Evolutionary conservation across 768 basidiomycete species (phyloP).

Genomic region (Hygrocybe coccinea): DNA sequence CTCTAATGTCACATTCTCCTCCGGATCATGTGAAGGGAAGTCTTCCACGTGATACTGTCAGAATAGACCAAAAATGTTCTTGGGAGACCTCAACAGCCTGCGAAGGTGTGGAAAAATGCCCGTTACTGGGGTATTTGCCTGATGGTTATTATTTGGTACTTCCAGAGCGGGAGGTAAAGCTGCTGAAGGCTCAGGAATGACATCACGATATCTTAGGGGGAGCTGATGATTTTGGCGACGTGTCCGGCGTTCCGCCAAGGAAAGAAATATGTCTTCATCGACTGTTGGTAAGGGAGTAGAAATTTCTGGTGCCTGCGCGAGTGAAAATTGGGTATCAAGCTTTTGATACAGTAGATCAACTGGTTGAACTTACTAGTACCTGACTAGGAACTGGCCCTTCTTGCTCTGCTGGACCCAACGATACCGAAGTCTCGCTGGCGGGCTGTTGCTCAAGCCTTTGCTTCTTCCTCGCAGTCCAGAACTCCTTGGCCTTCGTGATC

Average conservation of each 20-base stretch:
- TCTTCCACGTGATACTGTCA: background rate
- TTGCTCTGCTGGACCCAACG: background rate
- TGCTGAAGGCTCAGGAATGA: background rate
- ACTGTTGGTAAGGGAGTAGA: background rate
- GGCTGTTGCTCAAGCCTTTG: background rate
- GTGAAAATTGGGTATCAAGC: background rate
- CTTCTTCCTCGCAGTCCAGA: background rate
- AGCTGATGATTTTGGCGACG: background rate
- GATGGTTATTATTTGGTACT: background rate
- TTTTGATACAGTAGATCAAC: background rate
- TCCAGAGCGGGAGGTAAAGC: background rate
- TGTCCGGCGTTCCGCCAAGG: background rate
- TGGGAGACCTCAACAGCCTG: background rate
- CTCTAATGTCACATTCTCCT: background rate
- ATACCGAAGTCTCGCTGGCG: background rate
- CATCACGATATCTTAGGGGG: background rate
- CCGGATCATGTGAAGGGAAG: conserved; percentile 1
- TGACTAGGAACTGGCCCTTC: background rate
- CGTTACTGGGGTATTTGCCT: background rate
- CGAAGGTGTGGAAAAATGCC: background rate
- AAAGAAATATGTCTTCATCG: background rate
- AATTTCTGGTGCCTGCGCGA: background rate
- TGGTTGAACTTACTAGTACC: background rate
- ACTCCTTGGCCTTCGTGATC: background rate
- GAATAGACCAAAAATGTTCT: conserved; percentile 3